Evolutionary conservation across 306 rosid genomes (phyloP).

Genomic region (Purshia tridentata): DNA sequence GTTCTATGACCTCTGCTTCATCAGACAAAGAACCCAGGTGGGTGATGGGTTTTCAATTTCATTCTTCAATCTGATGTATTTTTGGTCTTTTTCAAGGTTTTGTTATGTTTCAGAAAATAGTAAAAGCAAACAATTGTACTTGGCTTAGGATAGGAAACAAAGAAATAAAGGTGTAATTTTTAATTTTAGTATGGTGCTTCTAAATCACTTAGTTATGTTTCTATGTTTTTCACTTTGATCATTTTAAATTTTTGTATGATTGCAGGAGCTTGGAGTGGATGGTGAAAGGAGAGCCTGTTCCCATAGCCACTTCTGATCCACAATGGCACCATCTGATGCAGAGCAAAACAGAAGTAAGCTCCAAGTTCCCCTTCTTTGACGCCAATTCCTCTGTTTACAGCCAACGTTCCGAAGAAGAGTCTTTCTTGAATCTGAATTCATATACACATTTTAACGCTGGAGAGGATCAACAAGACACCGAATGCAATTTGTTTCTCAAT

Average conservation of each 20-base stretch:
- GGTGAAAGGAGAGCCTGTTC: slow-evolving; percentile 49
- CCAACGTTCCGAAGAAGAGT: slow-evolving; percentile 22
- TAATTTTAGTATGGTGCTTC: not conserved
- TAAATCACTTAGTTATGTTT: not conserved
- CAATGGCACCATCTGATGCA: slow-evolving; percentile 58
- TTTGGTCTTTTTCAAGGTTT: not conserved
- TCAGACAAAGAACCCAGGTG: slow-evolving; percentile 50
- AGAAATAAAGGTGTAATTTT: too few relatives aligned
- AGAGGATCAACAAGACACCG: slow-evolving; percentile 35
- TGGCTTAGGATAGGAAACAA: too few relatives aligned
- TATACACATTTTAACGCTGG: slow-evolving; percentile 33
- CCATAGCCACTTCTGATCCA: slow-evolving; percentile 42
- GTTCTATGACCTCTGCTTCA: slow-evolving; percentile 31
- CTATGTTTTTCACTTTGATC: not conserved
- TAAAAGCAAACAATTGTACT: too few relatives aligned
- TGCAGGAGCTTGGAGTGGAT: slow-evolving; percentile 67
- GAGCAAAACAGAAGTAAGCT: slow-evolving; percentile 40
- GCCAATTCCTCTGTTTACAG: slow-evolving; percentile 15
- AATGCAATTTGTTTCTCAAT: slow-evolving; percentile 34
- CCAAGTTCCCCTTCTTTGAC: slow-evolving; percentile 30
- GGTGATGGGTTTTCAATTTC: not conserved
- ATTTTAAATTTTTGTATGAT: slow-evolving; percentile 4
- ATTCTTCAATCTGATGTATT: not conserved
- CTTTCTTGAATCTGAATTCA: slow-evolving; percentile 47
- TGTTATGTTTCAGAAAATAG: not conserved